Evolutionary conservation across 257 asterid genomes (phyloP), one percentile per base, ranked within the genome.

Genomic region (Nemophila menziesii): DNA sequence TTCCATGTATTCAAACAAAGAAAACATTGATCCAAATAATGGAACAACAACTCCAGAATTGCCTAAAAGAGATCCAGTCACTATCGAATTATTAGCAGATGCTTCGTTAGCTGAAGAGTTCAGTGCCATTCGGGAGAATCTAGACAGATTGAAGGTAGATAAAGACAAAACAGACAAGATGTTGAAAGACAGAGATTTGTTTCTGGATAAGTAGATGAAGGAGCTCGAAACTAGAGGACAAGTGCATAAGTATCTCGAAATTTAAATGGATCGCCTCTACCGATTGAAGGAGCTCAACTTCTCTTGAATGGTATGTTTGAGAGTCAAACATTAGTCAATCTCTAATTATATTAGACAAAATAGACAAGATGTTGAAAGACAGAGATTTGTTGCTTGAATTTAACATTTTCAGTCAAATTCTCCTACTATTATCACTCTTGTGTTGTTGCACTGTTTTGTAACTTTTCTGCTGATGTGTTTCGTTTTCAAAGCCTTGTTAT

Each of bases 211-310:
- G 72, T 71, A 71, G 27, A 67, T 78, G 68, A 66, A 71, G 56
- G 90, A 75, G 54, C 59, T 80, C 11, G 23, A 55, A 10, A 43
- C 29, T 3, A 56, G 84, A 66, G 92, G 95, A 20, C 84, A 80
- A 48, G 18, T 24, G 45, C 97, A 87, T 75, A 80, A 75, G 48
- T 62, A 71, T 60, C 81, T 83, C 2, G 97, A 87, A 61, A 72
- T 73, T n/a, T 92, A 87, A 63, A 82, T 87, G 3, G 97, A 87
- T 62, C 71, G 95, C 8, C 34, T 87, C 65, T 87, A 73, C 43
- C 82, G 95, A 33, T 70, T 87, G 43, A 78, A 78, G 33, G 78
- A 87, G 66, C 79, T 87, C 67, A 76, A 57, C 50, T 33, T 78
- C 45, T 74, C 86, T 27, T 80, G 80, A 68, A 55, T 46, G 81